Evolutionary conservation across 305 asterid species (phyloP), one percentile per base, ranked within the genome.

Genomic region (Fraxinus xanthoxyloides): DNA sequence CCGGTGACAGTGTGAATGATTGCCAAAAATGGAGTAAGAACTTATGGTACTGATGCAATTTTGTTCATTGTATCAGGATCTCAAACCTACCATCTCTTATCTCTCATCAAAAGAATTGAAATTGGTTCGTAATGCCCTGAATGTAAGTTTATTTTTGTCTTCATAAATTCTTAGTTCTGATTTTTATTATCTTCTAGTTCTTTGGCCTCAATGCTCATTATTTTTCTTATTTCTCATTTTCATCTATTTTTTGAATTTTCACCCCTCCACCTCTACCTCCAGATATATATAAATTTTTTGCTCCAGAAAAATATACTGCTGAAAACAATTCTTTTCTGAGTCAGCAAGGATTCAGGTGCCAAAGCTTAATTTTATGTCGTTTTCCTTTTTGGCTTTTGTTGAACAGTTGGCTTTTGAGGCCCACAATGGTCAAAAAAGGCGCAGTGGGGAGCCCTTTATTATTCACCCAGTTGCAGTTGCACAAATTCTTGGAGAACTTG

Each of bases 381-480:
- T 63, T 24, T 73, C 30, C 75, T 61, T 63, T 63, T 63, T 63
- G 72, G 34, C 54, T 26, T 40, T 40, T 79, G 82, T 88, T 85
- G 76, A 80, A 72, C 87, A 94, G 97, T 84, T 93, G 87, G 98
- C 98, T 82, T 95, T 91, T 90, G 97, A 90, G 87, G 98, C 98
- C 67, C 98, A 95, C 85, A 89, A 95, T 88, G 98, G 98, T 82
- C 98, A 95, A 87, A 93, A 89, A 88, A 89, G 98, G 86, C 98
- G 98, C 84, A 95, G 98, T 72, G 98, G 98, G 82, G 98, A 95
- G 88, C 97, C 98, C 82, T 95, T 93, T 78, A 95, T 95, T 59
- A 90, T 92, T 80, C 98, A 95, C 84, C 98, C 98, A 56, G 97
- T 95, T 83, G 98, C 98, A 82, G 98, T 95, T 88, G 98, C 98